A percentile compares a stretch with the other conserved stretches of the same genome.
Evolutionary conservation across 1,139 yeast species (phyloP).

Genomic region (Sugiyamaella xylanicola): DNA sequence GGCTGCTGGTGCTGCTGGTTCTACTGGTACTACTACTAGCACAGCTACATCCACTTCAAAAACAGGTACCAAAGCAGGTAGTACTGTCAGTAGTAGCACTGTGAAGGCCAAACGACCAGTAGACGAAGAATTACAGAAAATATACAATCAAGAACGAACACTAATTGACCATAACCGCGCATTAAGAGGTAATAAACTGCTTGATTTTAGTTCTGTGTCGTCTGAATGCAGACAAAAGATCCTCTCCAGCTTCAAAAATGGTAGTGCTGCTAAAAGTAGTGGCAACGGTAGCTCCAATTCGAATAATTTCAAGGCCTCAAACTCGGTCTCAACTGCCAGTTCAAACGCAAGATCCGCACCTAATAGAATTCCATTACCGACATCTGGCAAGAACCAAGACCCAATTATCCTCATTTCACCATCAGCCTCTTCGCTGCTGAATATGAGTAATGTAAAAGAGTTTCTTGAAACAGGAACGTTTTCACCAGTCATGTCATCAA

Average conservation of each 20-base stretch:
- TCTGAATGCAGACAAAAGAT: slow-evolving; percentile 70
- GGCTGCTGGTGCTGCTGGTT: neutral
- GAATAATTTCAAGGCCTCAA: neutral
- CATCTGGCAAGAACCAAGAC: slow-evolving; percentile 50
- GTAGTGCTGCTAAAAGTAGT: slow-evolving; percentile 6
- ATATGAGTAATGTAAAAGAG: slow-evolving; percentile 77
- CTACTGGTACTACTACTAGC: neutral
- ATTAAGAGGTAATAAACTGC: slow-evolving; percentile 68
- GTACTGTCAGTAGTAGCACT: slow-evolving; percentile 19
- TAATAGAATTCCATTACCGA: slow-evolving; percentile 16
- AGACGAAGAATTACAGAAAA: slow-evolving; percentile 60
- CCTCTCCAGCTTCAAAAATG: slow-evolving; percentile 39
- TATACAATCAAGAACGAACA: slow-evolving; percentile 62
- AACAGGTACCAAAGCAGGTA: slow-evolving; percentile 11
- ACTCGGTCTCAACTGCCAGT: neutral
- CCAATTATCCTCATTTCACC: slow-evolving; percentile 95
- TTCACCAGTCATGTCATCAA: slow-evolving; percentile 54
- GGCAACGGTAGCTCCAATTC: neutral
- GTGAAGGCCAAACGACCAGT: slow-evolving; percentile 33
- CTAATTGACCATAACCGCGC: slow-evolving; percentile 78
- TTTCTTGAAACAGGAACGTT: slow-evolving; percentile 80
- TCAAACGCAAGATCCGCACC: slow-evolving; percentile 9
- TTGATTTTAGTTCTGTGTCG: slow-evolving; percentile 73
- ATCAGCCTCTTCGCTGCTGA: slow-evolving; percentile 85
- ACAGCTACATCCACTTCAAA: neutral